Conservation (phyloP, 257 asterid species). For the Forsythia suspensa region DNA sequence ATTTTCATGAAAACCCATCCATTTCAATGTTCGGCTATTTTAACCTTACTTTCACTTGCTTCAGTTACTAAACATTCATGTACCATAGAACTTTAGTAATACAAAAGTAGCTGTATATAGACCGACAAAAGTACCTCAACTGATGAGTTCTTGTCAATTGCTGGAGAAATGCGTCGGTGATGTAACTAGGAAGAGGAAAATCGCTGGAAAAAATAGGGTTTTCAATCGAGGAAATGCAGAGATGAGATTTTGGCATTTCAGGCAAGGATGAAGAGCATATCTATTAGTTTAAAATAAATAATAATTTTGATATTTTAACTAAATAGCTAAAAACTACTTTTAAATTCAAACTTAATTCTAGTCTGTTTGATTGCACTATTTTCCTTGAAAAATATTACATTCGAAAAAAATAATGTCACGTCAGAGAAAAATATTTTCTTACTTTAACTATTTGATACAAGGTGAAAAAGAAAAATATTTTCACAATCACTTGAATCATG, state of each 20-base stretch:
- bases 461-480: too few species aligned
- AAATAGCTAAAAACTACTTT: too few species aligned
- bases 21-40: neutral
- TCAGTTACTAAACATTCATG: slow-evolving; percentile 14
- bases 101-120: neutral
- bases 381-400: too few species aligned
- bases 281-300: too few species aligned
- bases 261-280: too few species aligned
- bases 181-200: neutral
- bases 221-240: slow-evolving; percentile 3
- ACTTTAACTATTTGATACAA: too few species aligned
- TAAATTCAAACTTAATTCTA: too few species aligned
- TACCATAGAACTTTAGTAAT: neutral
- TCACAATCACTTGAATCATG: too few species aligned
- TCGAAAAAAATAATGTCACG: too few species aligned
- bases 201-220: slow-evolving; percentile 15
- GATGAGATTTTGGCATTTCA: neutral
- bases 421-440: too few species aligned
- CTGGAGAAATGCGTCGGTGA: neutral
- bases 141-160: slow-evolving; percentile 4
- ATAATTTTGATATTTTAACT: too few species aligned
- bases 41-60: slow-evolving; percentile 7
- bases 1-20: neutral
- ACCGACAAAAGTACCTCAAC: slow-evolving; percentile 14
- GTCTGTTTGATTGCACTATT: too few species aligned